phyloP scores from a whole-genome alignment of 441 rosid species.

The Hypseocharis bilobata region DNA sequence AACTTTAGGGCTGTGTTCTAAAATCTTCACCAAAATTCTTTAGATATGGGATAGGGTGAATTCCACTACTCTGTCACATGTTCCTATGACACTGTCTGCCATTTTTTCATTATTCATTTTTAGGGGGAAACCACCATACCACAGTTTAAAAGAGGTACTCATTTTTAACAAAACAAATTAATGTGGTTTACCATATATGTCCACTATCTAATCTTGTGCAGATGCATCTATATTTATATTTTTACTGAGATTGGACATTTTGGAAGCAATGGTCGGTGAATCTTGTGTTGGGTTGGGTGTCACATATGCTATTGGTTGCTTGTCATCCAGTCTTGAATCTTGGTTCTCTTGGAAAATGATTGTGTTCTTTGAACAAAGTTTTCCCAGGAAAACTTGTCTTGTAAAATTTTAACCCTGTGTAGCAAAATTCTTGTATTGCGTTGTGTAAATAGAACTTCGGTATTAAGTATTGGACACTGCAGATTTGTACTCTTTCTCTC shows the following conservation, averaged over 20 bases:
- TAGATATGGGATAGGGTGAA: slow-evolving; percentile 18
- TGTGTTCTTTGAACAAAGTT: not conserved
- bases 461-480: not conserved
- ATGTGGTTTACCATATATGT: slow-evolving; percentile 13
- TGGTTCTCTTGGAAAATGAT: not conserved
- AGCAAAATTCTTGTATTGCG: not conserved
- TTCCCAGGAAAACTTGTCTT: not conserved
- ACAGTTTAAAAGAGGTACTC: slow-evolving; percentile 11
- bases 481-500: too few relatives aligned
- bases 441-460: not conserved
- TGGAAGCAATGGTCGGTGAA: not conserved
- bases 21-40: slow-evolving; percentile 1
- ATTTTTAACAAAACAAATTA: slow-evolving; percentile 8
- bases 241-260: slow-evolving; percentile 7
- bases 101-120: slow-evolving; percentile 7
- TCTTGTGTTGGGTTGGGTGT: not conserved
- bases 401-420: not conserved
- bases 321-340: not conserved
- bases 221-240: not conserved
- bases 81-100: slow-evolving; percentile 27
- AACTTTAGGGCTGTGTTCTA: not conserved
- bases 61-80: slow-evolving; percentile 18
- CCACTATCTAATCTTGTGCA: slow-evolving; percentile 18
- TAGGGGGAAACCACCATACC: not conserved
- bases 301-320: not conserved